Base-by-base conservation (phyloP, 2,329 filamentous ascomycete genomes). In the Venturia pyrina region DNA sequence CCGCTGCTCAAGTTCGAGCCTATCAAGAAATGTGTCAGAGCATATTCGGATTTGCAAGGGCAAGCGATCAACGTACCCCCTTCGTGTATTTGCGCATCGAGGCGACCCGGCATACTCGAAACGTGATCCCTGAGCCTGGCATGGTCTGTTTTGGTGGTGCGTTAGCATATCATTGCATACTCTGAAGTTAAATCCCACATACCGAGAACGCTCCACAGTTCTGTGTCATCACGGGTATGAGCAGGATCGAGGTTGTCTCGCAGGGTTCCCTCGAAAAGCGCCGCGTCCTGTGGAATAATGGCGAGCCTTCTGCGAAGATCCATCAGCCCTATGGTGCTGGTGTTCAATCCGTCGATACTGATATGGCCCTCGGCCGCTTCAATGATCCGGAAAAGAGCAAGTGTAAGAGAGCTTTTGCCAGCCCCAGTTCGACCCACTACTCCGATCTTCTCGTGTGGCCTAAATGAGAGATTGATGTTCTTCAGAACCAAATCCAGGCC, bases 201-300 rank as follows among this genome's bases (percentile, higher is more conserved):
- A 93, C 90, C 90, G 68, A 97, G 82, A 68, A 96, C 93, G 74
- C 90, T 96, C 95, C 95, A 99, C 43, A 99, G 82, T 75, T 98
- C 95, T 5, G 93, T 96, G 77, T 99, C 96, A 77, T 97, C 93
- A 73, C 96, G 93, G 65, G 96, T 91, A 75, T 96, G 90, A 37
- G 89, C 91, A 32, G 96, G 96, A 75, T 99, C 95, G 48, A 98
- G 84, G 74, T 99, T 99, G 77, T 99, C 95, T 70, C 95, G 87
- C 69, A 99, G 85, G 10, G 89, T 93, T 63, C 93, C 93, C 77
- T 96, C 91, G 72, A 99, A 99, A 68, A 99, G 85, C 69, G 93
- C 93, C 40, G 95, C 93, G 78, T 99, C 96, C 75, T 99, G 95
- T 5, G 96, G 95, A 70, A 99, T 99, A 73, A 99, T 99, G 65